phyloP scores from a whole-genome alignment of 805 yeast species.

The Candida arabinofermentans region DNA sequence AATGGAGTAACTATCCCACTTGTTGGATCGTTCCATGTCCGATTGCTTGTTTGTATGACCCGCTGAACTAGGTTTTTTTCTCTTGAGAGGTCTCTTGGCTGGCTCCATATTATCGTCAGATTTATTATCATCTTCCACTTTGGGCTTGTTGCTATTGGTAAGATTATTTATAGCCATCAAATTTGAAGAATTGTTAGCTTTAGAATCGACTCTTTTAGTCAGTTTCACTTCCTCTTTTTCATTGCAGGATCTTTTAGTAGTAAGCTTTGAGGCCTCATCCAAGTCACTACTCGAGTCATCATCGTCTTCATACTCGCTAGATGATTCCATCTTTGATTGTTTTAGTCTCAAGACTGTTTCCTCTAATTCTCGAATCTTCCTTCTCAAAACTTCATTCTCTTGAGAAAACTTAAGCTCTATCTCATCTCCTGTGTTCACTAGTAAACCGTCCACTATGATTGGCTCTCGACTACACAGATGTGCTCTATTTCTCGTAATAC shows the following conservation, averaged over 20 bases:
- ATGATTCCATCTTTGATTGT: not conserved
- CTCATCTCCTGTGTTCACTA: conserved; percentile 23
- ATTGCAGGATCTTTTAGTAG: not conserved
- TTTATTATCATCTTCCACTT: not conserved
- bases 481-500: conserved; percentile 32
- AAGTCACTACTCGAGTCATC: not conserved
- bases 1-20: conserved; percentile 26
- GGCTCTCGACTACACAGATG: conserved; percentile 32
- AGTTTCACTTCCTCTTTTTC: no score
- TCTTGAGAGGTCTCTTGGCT: not conserved
- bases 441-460: conserved; percentile 30
- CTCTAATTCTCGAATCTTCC: conserved; percentile 25
- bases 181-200: no score
- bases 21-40: conserved; percentile 8
- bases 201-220: no score
- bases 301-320: not conserved
- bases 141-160: not conserved
- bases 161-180: no score
- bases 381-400: conserved; percentile 27
- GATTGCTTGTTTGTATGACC: not conserved
- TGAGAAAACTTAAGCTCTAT: conserved; percentile 22
- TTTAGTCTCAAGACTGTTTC: conserved; percentile 15
- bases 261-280: not conserved
- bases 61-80: not conserved
- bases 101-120: not conserved